Evolutionary conservation across 164 flowering plant genomes (phyloP), one percentile per base, ranked within the genome.

Genomic region (Piper betle): DNA sequence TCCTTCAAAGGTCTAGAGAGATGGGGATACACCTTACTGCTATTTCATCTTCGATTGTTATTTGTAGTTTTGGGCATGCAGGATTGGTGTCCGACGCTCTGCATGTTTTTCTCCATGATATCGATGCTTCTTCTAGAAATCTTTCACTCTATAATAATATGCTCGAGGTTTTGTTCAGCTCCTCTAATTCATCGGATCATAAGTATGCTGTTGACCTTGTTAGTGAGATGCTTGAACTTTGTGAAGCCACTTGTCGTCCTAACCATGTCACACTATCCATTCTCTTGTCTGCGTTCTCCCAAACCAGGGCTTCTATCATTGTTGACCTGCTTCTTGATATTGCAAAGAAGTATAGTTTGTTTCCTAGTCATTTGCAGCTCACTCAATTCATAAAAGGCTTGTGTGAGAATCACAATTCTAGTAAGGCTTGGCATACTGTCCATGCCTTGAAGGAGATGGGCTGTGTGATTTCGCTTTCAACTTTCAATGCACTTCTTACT

Each of bases 401-500:
- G 7, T 86, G 91, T 62, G 65, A 73, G 63, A 67, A 52, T 17
- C 65, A 79, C 12, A 57, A 73, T 48, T 61, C 61, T 6, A 62
- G 8, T 42, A 57, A 48, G 60, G 96, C 91, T 37, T 84, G 84
- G 96, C 79, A 80, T 57, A 38, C 80, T 50, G 60, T 92, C 33
- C 75, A 73, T 53, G 74, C 67, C 5, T 38, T 79, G 52, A 77
- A 83, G 77, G 63, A 73, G 41, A 54, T 75, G 59, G 80, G 75
- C 5, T 75, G 76, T 8, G 57, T 55, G 1, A 62, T 82, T 15
- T 76, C 77, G 46, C 77, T 71, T 46, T 61, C 79, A 15, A 55
- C 81, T 46, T 87, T 78, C 68, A 92, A 89, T 77, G 79, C 88
- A 0, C 78, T 92, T 38, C 74, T 92, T 73, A 71, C 80, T 0